These are phyloP conservation scores for Suillus americanus DNA, from an alignment of 768 basidiomycete species.

Conservation along the genomic window DNA sequence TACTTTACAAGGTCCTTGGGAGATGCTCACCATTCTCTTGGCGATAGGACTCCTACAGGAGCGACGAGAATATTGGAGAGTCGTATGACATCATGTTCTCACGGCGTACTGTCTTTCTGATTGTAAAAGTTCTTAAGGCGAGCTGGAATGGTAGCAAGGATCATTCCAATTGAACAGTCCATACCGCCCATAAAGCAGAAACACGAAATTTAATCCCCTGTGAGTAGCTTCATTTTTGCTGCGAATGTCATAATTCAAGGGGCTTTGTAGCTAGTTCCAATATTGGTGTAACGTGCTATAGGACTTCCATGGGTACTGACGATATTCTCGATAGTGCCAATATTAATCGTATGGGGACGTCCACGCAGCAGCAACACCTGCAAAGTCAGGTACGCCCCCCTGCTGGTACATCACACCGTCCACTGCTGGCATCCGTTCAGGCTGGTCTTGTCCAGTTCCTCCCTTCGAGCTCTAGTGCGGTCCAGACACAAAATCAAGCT, in stretches of 20 bases:
- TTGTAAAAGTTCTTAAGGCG: neutral
- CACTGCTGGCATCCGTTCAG: constrained; percentile 6
- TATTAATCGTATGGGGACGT: neutral
- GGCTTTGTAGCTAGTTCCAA: neutral
- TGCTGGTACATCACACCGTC: neutral
- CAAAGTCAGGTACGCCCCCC: constrained; percentile 1
- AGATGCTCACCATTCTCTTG: neutral
- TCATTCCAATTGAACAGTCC: neutral
- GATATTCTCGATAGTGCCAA: neutral
- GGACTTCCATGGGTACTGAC: neutral
- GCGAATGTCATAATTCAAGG: neutral
- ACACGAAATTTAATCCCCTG: neutral
- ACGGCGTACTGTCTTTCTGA: neutral
- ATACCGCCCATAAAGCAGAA: neutral
- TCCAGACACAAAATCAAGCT: neutral
- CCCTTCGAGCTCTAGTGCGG: neutral
- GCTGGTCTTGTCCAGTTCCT: constrained; percentile 1
- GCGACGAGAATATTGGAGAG: neutral
- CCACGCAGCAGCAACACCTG: constrained; percentile 2
- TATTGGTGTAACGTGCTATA: neutral
- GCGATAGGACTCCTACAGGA: neutral
- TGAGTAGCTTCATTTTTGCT: neutral
- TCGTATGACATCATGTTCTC: constrained; percentile 4
- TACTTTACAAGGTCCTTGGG: neutral
- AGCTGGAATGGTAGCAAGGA: too few relatives aligned